These are phyloP conservation scores for Lasiodiplodia theobromae DNA, from an alignment of 2,329 filamentous ascomycete genomes.

Conservation along the genomic window DNA sequence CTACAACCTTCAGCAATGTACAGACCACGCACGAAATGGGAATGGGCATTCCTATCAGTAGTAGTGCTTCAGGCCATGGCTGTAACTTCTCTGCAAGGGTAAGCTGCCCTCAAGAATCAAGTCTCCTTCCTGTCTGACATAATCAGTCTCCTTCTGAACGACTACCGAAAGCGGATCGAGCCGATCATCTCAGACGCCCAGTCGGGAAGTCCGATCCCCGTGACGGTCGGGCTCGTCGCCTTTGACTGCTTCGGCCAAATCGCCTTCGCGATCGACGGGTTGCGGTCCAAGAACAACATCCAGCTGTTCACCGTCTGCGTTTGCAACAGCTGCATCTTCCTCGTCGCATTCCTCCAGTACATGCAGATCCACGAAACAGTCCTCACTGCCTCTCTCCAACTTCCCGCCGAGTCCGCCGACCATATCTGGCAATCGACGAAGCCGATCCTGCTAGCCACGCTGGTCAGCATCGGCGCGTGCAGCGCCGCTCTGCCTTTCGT, in stretches of 20 bases:
- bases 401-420: no score
- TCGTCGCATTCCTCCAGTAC: conserved; percentile 35
- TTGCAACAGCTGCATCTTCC: conserved; percentile 34
- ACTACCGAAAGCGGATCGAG: neutral
- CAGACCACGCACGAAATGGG: neutral
- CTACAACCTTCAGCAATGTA: neutral
- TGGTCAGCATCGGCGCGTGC: conserved; percentile 12
- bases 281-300: conserved; percentile 37
- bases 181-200: neutral
- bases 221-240: neutral
- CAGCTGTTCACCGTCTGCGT: conserved; percentile 36
- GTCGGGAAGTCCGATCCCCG: neutral
- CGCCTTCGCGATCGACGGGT: conserved; percentile 35
- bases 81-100: neutral
- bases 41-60: neutral
- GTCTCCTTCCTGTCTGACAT: neutral
- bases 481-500: conserved; percentile 26
- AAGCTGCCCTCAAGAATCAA: neutral
- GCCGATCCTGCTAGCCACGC: neutral
- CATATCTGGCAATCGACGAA: neutral
- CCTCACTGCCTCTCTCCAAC: neutral
- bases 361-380: conserved; percentile 30
- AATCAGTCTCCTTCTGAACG: neutral
- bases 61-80: neutral
- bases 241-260: conserved; percentile 36